Base-by-base conservation (phyloP, 148 eudicot genomes). In the Silene conica region DNA sequence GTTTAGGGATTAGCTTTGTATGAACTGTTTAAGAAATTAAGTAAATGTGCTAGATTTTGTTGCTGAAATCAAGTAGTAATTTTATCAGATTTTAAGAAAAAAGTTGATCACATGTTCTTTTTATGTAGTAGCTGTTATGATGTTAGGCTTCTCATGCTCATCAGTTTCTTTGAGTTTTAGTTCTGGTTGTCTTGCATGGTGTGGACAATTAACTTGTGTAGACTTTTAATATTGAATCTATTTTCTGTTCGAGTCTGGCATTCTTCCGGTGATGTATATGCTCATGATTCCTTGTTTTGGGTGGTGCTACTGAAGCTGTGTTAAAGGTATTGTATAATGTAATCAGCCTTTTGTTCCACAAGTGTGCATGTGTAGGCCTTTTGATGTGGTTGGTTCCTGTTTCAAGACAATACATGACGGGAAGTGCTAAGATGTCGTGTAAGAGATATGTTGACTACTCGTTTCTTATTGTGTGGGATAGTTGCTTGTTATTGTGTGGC, bases 141-240 rank as follows among this genome's bases (percentile, higher is more conserved):
- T 38, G 43, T 34, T 34, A 34, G 50, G 48, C 22, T 18, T 38
- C 10, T 38, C 69, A n/a, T 65, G 48, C 34, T 34, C 23, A n/a
- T 34, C 22, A 38, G 25, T 65, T 18, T 13, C 48, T n/a, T 28
- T 8, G 22, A 10, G 69, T 34, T 20, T 19, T 38, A 73, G 25
- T 28, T 43, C 52, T 66, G 67, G 38, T 66, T 78, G 60, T 50
- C 21, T 72, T 9, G 56, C 50, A 71, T 20, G 63, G 60, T 22
- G 45, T 69, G 73, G 14, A 60, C 50, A 59, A 34, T 69, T 21
- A 46, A 31, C 69, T 23, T 71, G 43, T 5, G 71, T 41, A n/a
- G 41, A 34, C 38, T 12, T 55, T 38, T 0, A 28, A 50, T 20
- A n/a, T 50, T 50, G 54, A 10, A 31, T 54, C 18, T 11, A 14